Base-by-base conservation (phyloP, 2,329 filamentous ascomycete genomes). In the Penicillium thymicola region DNA sequence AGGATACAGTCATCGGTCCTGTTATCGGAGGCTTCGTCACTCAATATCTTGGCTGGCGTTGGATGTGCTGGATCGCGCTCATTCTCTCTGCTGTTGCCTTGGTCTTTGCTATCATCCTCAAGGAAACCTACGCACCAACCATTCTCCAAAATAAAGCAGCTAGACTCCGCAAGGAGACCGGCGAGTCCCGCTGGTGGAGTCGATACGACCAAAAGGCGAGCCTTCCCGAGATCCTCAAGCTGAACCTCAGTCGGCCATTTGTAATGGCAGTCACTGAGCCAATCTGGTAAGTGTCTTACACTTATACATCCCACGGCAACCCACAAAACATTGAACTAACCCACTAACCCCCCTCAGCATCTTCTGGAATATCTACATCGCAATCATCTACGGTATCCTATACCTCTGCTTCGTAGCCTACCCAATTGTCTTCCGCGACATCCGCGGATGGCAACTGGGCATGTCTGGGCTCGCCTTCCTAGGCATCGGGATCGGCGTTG, bases 341-440 rank as follows among this genome's bases (percentile, higher is more conserved):
- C n/a, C 23, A 10, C 45, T 59, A 50, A 59, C 18, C n/a, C 23
- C 54, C 14, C 48, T 21, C 55, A 88, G 86, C 77, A 89, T 92
- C 30, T 86, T 86, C 70, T 93, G 85, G 85, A 83, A 88, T 66
- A 71, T 86, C 34, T 89, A 88, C 63, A 84, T 89, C 60, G 83
- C 89, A 0, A 78, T 96, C 38, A 85, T 96, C 36, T 96, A 96
- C 71, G 89, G 86, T 18, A 91, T 96, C 40, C 79, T 97, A 1
- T 94, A 94, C 68, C 85, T 96, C 32, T 95, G 90, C 74, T 96
- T 96, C 76, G 88, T 95, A 16, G 90, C 90, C 13, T 95, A 95
- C 71, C 92, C 92, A 0, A 88, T 95, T 57, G 88, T 96, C 56
- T 96, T 94, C 74, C 79, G 81, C 11, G 79, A 88, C 40, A 75